Percentiles rank a stretch among this genome's conserved stretches.
These are phyloP conservation scores for Bipolaris bicolor DNA, from an alignment of 2,329 filamentous ascomycete species.

Conservation along the genomic window DNA sequence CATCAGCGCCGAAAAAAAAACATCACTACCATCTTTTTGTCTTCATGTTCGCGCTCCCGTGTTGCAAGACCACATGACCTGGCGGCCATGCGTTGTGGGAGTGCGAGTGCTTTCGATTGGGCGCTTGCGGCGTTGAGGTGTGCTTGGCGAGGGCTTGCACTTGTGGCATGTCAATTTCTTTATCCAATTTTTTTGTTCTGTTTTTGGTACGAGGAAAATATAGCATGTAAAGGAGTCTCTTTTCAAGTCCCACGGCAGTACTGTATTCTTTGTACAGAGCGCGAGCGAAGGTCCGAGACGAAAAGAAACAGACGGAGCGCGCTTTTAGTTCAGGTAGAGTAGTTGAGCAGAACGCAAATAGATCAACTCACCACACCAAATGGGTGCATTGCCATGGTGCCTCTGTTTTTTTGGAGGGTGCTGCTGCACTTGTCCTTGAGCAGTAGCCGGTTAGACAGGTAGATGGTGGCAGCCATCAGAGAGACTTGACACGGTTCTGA, in stretches of 20 bases:
- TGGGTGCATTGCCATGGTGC: not conserved
- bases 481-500: conserved; percentile 2
- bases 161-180: conserved; percentile 34
- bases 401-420: not conserved
- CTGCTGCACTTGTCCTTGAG: not conserved
- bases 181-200: conserved; percentile 21
- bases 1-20: conserved; percentile 22
- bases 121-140: conserved; percentile 37
- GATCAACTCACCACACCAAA: conserved; percentile 23
- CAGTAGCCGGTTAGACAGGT: not conserved
- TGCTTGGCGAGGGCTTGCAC: conserved; percentile 25
- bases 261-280: conserved; percentile 24
- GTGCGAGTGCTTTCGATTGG: conserved; percentile 31
- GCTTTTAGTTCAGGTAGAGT: conserved; percentile 30
- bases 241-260: conserved; percentile 16
- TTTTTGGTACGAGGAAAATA: conserved; percentile 34
- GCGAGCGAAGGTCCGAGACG: conserved; percentile 6
- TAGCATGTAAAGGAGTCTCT: conserved; percentile 39
- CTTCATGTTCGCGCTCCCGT: conserved; percentile 30
- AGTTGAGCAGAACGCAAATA: conserved; percentile 26
- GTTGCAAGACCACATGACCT: conserved; percentile 24
- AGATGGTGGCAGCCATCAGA: conserved; percentile 1
- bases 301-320: conserved; percentile 13
- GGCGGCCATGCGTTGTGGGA: conserved; percentile 23
- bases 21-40: conserved; percentile 28